phyloP scores from a whole-genome alignment of 2,329 filamentous ascomycete species.

The Aureobasidium leucospermi region DNA sequence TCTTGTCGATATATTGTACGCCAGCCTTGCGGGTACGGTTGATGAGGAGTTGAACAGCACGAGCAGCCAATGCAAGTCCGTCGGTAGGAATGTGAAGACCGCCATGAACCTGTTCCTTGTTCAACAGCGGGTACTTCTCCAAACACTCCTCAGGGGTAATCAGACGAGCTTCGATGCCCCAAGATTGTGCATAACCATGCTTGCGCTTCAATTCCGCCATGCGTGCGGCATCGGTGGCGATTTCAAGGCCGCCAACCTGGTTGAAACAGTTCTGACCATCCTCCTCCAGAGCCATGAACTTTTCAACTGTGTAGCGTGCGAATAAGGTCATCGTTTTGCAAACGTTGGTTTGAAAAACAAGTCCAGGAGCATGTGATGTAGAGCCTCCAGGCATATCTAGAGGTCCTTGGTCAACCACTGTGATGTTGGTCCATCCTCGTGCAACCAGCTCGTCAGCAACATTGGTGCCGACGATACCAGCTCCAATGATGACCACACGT shows the following conservation, averaged over 20 bases:
- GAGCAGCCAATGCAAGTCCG: slow-evolving; percentile 53
- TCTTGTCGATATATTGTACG: slow-evolving; percentile 50
- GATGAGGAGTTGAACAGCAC: slow-evolving; percentile 56
- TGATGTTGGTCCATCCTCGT: slow-evolving; percentile 57
- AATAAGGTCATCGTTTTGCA: slow-evolving; percentile 53
- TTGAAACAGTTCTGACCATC: slow-evolving; percentile 51
- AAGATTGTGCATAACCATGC: slow-evolving; percentile 53
- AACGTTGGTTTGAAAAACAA: slow-evolving; percentile 56
- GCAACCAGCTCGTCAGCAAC: slow-evolving; percentile 56
- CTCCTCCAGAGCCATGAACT: slow-evolving; percentile 47
- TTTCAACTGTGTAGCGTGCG: slow-evolving; percentile 56
- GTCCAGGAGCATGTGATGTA: slow-evolving; percentile 57
- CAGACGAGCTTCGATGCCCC: slow-evolving; percentile 51
- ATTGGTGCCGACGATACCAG: slow-evolving; percentile 58
- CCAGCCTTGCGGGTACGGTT: slow-evolving; percentile 51
- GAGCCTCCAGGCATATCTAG: slow-evolving; percentile 57
- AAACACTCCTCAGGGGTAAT: slow-evolving; percentile 47
- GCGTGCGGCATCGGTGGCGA: slow-evolving; percentile 53
- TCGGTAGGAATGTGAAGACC: slow-evolving; percentile 55
- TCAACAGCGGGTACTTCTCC: slow-evolving; percentile 48
- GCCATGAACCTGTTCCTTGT: slow-evolving; percentile 47
- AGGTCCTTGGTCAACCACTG: slow-evolving; percentile 58
- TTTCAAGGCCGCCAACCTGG: slow-evolving; percentile 55
- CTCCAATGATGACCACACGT: slow-evolving; percentile 55
- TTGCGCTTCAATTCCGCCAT: slow-evolving; percentile 57